These are phyloP conservation scores for Trichoderma sp. DNA, from an alignment of 2,329 filamentous ascomycete species.

Conservation along the genomic window DNA sequence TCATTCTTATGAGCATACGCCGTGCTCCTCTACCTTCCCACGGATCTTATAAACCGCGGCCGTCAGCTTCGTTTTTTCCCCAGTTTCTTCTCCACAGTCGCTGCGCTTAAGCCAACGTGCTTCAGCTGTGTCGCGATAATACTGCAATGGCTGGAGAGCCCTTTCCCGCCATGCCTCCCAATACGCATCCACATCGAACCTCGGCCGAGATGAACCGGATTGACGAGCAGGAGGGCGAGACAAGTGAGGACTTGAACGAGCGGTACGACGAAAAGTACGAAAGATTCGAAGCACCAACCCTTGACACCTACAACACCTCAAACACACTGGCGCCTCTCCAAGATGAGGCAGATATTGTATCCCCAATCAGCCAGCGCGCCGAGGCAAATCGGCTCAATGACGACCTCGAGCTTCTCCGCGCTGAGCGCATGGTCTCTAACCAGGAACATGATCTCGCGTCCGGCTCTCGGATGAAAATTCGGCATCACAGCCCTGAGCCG, in stretches of 20 bases:
- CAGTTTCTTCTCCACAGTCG: constrained; percentile 4
- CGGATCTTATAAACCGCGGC: constrained; percentile 4
- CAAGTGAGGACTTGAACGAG: constrained; percentile 8
- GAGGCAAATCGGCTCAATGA: constrained; percentile 47
- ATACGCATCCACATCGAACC: not conserved
- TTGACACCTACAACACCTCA: constrained; percentile 37
- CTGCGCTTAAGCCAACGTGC: not conserved
- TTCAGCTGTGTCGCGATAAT: constrained; percentile 9
- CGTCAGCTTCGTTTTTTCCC: not conserved
- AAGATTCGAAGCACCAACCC: constrained; percentile 29
- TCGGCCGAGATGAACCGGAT: constrained; percentile 13
- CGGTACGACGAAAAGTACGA: constrained; percentile 21
- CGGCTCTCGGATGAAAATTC: constrained; percentile 33
- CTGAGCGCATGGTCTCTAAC: constrained; percentile 49
- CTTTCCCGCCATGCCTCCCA: not conserved
- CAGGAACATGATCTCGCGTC: constrained; percentile 41
- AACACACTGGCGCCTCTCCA: constrained; percentile 34
- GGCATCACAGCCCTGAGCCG: constrained; percentile 40
- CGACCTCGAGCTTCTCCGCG: constrained; percentile 52
- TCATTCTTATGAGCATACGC: not conserved
- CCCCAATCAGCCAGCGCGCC: constrained; percentile 36
- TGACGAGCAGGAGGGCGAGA: not conserved
- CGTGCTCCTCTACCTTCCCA: not conserved
- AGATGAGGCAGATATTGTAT: constrained; percentile 29
- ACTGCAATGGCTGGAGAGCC: constrained; percentile 20